These are phyloP conservation scores for Tranzscheliella williamsii DNA, from an alignment of 1,284 basidiomycete species.

Conservation along the genomic window DNA sequence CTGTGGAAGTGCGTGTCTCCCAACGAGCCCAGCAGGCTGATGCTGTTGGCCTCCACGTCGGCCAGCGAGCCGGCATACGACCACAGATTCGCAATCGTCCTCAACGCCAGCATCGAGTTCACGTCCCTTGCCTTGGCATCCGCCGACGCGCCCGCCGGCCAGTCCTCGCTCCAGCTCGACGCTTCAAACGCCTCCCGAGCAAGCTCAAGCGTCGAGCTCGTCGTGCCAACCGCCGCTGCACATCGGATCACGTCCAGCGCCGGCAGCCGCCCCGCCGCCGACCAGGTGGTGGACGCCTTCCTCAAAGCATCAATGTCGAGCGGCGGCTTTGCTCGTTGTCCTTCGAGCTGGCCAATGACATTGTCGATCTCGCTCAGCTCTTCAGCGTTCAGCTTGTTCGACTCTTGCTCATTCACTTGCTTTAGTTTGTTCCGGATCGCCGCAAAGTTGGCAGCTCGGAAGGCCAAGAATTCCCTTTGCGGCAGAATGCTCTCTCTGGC, in stretches of 20 bases:
- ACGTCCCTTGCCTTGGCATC: conserved; percentile 74
- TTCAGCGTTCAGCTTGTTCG: conserved; percentile 68
- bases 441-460: conserved; percentile 84
- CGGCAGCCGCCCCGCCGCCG: conserved; percentile 77
- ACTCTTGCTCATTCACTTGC: conserved; percentile 76
- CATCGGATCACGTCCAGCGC: conserved; percentile 86
- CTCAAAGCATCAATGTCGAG: conserved; percentile 32
- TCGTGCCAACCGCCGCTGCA: conserved; percentile 68
- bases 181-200: conserved; percentile 71
- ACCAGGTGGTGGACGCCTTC: conserved; percentile 76
- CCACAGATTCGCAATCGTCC: conserved; percentile 80
- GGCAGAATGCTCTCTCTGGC: conserved; percentile 50
- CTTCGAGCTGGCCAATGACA: conserved; percentile 70
- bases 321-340: background rate
- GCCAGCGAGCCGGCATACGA: conserved; percentile 56
- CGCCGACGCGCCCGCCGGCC: conserved; percentile 62
- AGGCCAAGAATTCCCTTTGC: conserved; percentile 65
- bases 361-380: conserved; percentile 72
- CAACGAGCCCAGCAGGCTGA: conserved; percentile 60
- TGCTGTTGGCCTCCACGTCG: conserved; percentile 48
- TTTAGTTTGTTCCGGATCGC: conserved; percentile 82
- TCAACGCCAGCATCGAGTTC: conserved; percentile 80
- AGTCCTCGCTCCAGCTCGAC: conserved; percentile 69
- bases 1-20: conserved; percentile 35
- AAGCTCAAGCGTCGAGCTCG: conserved; percentile 66